Conservation (phyloP, 257 asterid species). For the Salvia splendens region DNA sequence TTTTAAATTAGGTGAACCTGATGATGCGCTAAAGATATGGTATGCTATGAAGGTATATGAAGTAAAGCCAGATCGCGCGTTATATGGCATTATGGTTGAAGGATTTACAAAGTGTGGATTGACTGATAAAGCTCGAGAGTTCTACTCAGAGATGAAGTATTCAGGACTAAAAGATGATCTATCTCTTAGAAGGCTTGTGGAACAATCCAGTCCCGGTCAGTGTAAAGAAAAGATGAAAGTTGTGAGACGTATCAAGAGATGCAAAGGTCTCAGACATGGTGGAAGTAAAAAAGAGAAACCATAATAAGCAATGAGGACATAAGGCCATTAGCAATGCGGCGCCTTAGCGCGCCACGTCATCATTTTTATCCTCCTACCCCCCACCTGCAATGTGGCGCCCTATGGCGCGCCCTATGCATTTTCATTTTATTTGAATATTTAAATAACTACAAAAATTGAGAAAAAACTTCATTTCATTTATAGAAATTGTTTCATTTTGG, state of each 20-base stretch:
- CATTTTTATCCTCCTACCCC: too few species aligned
- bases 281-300: slow-evolving; percentile 27
- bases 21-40: slow-evolving; percentile 68
- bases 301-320: slow-evolving; percentile 28
- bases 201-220: slow-evolving; percentile 36
- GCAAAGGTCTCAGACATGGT: slow-evolving; percentile 32
- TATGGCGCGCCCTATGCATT: too few species aligned
- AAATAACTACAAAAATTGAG: too few species aligned
- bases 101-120: slow-evolving; percentile 64
- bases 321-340: too few species aligned
- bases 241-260: slow-evolving; percentile 37
- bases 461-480: too few species aligned
- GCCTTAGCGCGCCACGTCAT: too few species aligned
- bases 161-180: slow-evolving; percentile 51
- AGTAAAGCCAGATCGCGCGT: slow-evolving; percentile 51
- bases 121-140: slow-evolving; percentile 60
- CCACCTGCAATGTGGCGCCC: too few species aligned
- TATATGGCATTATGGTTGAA: slow-evolving; percentile 54
- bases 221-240: slow-evolving; percentile 30
- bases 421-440: too few species aligned
- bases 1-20: slow-evolving; percentile 52
- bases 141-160: slow-evolving; percentile 65
- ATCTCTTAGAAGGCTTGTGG: slow-evolving; percentile 57
- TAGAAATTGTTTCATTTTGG: too few species aligned
- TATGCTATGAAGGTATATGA: slow-evolving; percentile 50